Evolutionary conservation across 2,329 filamentous ascomycete genomes (phyloP), one percentile per base, ranked within the genome.

Genomic region (Fusarium albosuccineum): DNA sequence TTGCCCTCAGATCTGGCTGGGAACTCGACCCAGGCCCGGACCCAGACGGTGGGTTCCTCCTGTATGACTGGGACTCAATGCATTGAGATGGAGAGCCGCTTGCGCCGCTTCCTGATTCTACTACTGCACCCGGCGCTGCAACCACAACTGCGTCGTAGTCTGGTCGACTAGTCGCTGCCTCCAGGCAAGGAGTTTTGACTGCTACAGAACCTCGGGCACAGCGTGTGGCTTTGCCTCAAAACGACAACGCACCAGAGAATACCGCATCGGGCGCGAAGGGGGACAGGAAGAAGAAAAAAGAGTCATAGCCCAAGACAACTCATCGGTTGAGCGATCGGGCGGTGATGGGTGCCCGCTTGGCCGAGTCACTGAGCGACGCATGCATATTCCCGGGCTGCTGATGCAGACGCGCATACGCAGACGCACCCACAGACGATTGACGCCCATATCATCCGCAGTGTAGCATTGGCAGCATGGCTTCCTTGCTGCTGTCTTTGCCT

Each of bases 391-490:
- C 42, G 45, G 49, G 44, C 44, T 42, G 51, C 60, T 54, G 51
- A 61, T 68, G 42, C 30, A 53, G 64, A 60, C 41, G 49, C 39
- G 30, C 53, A 58, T 39, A 62, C 30, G 65, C 60, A 68, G 49
- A 42, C 65, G 46, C 64, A 49, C 44, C 57, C 57, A 68, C 44
- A 34, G 27, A 51, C 51, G 50, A 41, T 51, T 42, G 60, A 56
- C 50, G 44, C 39, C 42, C 53, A 58, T 41, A 66, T 62, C 46
- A 59, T 68, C 50, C 64, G 61, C 40, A 68, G 56, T 51, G 60
- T 61, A 62, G 56, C 52, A 66, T 54, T 56, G 27, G 42, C 49
- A 45, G 56, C 64, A 48, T 58, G 64, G 64, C 40, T 52, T 40
- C 48, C 27, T 37, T 44, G 51, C 54, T 40, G 46, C 57, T 41